A percentile compares a stretch with the other conserved stretches of the same genome.
Conservation (phyloP, 768 basidiomycete species). For the Heimioporus sp. region DNA sequence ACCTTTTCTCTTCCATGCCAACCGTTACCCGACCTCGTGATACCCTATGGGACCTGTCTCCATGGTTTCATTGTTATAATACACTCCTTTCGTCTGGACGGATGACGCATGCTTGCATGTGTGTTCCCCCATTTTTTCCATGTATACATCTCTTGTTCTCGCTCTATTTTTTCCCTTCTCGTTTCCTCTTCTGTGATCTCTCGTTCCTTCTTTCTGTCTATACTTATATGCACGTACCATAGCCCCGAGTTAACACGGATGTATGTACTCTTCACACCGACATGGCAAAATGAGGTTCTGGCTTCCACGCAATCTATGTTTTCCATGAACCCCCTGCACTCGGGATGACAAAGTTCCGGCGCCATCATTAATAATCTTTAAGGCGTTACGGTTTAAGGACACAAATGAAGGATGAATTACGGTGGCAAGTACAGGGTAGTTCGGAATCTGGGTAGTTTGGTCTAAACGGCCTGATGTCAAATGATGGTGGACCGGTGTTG, state of each 20-base stretch:
- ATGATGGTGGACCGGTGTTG: no score
- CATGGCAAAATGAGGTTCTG: no score
- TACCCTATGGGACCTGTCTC: constrained; percentile 20
- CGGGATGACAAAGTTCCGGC: no score
- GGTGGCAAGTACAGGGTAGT: no score
- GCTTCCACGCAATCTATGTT: no score
- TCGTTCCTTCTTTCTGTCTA: background rate
- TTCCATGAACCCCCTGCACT: no score
- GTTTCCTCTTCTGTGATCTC: background rate
- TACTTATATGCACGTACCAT: constrained; percentile 19
- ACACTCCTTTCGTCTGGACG: constrained; percentile 1
- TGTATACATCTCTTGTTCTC: background rate
- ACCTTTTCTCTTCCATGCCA: constrained; percentile 1
- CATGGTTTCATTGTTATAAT: constrained; percentile 14
- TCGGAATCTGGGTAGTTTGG: no score
- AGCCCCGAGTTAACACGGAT: constrained; percentile 11
- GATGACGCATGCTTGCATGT: background rate
- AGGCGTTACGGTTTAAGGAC: no score
- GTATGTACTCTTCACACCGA: constrained; percentile 12
- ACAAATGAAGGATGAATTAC: no score
- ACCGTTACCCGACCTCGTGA: constrained; percentile 25
- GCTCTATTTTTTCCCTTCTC: background rate
- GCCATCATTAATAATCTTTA: no score
- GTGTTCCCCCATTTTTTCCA: background rate
- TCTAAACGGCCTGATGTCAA: no score